Conservation (phyloP, 257 asterid species). For the Phtheirospermum japonicum region DNA sequence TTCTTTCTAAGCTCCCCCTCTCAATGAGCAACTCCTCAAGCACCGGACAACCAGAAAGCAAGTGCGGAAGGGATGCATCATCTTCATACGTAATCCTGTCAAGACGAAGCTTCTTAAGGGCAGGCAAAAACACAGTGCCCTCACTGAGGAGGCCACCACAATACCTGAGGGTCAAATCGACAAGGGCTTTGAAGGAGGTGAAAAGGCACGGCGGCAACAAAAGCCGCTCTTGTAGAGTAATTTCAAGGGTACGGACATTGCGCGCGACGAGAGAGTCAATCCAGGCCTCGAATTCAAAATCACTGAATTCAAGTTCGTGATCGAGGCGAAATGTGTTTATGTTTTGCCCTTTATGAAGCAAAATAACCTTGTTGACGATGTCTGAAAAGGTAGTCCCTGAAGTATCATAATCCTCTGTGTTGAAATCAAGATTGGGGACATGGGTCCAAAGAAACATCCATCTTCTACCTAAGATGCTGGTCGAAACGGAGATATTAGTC, state of each 20-base stretch:
- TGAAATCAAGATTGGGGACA: not conserved
- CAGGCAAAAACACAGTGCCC: not conserved
- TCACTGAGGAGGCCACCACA: not conserved
- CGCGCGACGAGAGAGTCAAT: not conserved
- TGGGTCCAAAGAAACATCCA: no score
- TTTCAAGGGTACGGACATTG: not conserved
- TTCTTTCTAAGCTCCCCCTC: no score
- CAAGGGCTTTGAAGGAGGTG: not conserved
- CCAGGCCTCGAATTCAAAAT: not conserved
- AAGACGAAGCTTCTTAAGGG: slow-evolving; percentile 11
- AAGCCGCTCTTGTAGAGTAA: not conserved
- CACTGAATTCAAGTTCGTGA: no score
- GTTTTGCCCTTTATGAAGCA: not conserved
- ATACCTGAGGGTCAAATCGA: not conserved
- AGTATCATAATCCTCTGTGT: no score
- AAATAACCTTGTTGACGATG: no score
- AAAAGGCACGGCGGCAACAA: not conserved
- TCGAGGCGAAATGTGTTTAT: no score
- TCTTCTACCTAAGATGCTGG: no score
- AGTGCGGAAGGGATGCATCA: not conserved
- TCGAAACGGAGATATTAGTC: no score
- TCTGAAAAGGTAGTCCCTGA: no score
- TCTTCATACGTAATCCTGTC: not conserved
- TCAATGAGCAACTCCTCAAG: not conserved
- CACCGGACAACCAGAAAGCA: slow-evolving; percentile 13